phyloP scores from a whole-genome alignment of 148 eudicot species.

The Bassia scoparia region DNA sequence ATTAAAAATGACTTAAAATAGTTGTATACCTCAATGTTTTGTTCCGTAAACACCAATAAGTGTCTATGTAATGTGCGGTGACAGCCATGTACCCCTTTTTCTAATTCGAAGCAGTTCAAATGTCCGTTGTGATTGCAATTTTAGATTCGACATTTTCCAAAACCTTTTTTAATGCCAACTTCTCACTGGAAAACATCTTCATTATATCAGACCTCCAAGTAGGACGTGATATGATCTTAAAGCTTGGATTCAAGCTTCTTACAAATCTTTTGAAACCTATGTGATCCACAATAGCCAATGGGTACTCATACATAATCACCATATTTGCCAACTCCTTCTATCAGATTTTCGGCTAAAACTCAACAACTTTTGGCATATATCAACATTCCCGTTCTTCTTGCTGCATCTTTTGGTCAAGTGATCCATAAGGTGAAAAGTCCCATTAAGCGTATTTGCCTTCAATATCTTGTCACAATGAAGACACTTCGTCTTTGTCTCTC shows the following conservation, averaged over 20 bases:
- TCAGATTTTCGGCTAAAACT: not conserved
- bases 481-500: not conserved
- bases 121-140: not conserved
- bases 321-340: too few relatives aligned
- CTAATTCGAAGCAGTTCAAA: conserved; percentile 11
- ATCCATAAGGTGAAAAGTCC: conserved; percentile 4
- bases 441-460: not conserved
- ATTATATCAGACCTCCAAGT: conserved; percentile 11
- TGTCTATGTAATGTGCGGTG: too few relatives aligned
- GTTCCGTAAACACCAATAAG: not conserved
- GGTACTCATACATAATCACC: too few relatives aligned
- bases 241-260: conserved; percentile 10
- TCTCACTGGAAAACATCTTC: conserved; percentile 5
- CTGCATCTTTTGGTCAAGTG: not conserved
- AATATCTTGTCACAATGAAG: not conserved
- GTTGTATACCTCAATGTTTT: too few relatives aligned
- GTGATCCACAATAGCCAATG: conserved; percentile 20
- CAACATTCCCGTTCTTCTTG: not conserved
- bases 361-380: not conserved
- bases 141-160: not conserved
- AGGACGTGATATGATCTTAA: conserved; percentile 10
- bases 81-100: too few relatives aligned
- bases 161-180: not conserved
- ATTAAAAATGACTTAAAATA: too few relatives aligned
- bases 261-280: conserved; percentile 15